phyloP scores from a whole-genome alignment of 1,284 basidiomycete species.

The Hypsizygus ulmarius region DNA sequence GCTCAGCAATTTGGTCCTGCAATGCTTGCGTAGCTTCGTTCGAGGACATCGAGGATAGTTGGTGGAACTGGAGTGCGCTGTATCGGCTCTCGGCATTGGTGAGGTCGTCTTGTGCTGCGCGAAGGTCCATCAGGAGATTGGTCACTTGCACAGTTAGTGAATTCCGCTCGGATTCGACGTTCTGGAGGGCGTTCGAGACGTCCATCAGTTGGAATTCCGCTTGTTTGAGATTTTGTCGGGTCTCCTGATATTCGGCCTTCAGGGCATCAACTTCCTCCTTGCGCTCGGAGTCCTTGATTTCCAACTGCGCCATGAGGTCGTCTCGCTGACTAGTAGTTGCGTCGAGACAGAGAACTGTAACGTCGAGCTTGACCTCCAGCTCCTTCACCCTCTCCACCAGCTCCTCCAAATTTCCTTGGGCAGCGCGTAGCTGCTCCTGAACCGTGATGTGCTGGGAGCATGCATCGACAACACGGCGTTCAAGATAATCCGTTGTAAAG shows the following conservation, averaged over 20 bases:
- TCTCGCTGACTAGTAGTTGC: conserved; percentile 33
- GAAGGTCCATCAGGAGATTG: conserved; percentile 59
- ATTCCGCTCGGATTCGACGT: conserved; percentile 59
- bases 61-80: conserved; percentile 56
- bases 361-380: conserved; percentile 31
- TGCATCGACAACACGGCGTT: conserved; percentile 1
- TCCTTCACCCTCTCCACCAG: conserved; percentile 23
- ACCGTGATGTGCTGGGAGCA: conserved; percentile 2
- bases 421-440: conserved; percentile 11
- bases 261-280: conserved; percentile 29
- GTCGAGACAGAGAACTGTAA: conserved; percentile 34
- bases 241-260: conserved; percentile 36
- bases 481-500: conserved; percentile 11
- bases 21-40: conserved; percentile 53
- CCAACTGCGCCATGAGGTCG: conserved; percentile 30
- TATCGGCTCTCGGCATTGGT: conserved; percentile 55
- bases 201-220: conserved; percentile 24
- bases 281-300: conserved; percentile 29
- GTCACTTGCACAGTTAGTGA: conserved; percentile 58
- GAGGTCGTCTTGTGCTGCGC: conserved; percentile 49
- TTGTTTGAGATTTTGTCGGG: conserved; percentile 36
- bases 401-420: conserved; percentile 20
- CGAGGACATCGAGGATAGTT: conserved; percentile 58
- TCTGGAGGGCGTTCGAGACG: conserved; percentile 32
- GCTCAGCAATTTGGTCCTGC: conserved; percentile 59